Conservation (phyloP, 305 asterid genomes). For the Andrographis paniculata region DNA sequence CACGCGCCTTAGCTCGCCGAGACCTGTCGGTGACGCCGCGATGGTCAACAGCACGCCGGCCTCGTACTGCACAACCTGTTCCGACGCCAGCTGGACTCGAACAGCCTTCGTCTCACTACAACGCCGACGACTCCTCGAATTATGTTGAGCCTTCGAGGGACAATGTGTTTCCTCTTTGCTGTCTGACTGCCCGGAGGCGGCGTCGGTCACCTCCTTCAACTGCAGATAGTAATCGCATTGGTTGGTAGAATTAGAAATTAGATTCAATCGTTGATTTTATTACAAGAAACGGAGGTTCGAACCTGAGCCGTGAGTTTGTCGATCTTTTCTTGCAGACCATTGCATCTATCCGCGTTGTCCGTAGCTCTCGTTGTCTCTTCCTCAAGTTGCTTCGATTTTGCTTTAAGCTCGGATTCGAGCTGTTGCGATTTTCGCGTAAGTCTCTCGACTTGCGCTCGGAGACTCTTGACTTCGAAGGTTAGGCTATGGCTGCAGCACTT, state of each 20-base stretch:
- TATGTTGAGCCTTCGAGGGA: too few species aligned
- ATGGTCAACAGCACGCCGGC: neutral
- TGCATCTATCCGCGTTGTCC: neutral
- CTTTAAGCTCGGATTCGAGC: neutral
- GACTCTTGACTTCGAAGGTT: neutral
- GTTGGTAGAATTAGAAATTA: too few species aligned
- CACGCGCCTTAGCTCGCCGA: neutral
- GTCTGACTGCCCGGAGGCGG: too few species aligned
- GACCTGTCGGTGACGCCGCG: neutral
- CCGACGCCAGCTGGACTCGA: neutral
- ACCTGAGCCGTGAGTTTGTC: neutral
- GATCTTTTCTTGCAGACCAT: neutral
- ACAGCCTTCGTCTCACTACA: neutral
- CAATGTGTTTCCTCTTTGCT: too few species aligned
- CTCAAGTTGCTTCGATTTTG: neutral
- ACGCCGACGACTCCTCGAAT: too few species aligned
- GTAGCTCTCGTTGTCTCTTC: neutral
- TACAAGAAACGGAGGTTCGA: too few species aligned
- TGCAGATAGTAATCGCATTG: too few species aligned
- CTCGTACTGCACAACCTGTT: neutral
- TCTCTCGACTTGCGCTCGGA: neutral
- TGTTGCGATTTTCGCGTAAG: neutral
- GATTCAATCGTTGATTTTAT: too few species aligned
- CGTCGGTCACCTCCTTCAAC: neutral
- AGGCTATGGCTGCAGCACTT: too few species aligned